Percentiles rank a stretch among this genome's conserved stretches.
These are phyloP conservation scores for Haplosporangium sp. DNA, from an alignment of 371 early-diverging fungal species.

Conservation along the genomic window DNA sequence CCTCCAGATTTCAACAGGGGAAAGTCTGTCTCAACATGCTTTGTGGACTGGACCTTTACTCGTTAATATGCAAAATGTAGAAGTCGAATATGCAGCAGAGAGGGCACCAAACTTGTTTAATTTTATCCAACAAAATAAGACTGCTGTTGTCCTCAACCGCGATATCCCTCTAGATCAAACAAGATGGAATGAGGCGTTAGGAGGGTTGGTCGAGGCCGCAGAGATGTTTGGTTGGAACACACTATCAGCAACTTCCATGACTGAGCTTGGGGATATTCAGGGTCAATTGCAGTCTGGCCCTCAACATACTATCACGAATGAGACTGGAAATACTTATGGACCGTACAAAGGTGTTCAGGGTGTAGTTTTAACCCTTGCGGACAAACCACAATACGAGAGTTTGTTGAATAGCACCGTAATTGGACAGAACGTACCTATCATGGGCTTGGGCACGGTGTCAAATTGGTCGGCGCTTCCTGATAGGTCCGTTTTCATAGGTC, in stretches of 20 bases:
- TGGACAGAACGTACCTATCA: conserved; percentile 9
- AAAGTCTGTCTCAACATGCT: conserved; percentile 11
- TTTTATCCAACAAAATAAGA: conserved; percentile 51
- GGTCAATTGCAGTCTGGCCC: background rate
- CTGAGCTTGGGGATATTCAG: conserved; percentile 17
- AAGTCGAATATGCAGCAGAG: conserved; percentile 51
- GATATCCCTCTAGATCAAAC: conserved; percentile 36
- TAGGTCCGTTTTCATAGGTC: conserved; percentile 29
- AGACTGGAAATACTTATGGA: conserved; percentile 7
- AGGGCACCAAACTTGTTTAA: conserved; percentile 37
- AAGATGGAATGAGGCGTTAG: conserved; percentile 45
- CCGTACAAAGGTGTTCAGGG: conserved; percentile 34
- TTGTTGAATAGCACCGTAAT: conserved; percentile 20
- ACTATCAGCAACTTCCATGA: conserved; percentile 28
- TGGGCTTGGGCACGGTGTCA: conserved; percentile 28
- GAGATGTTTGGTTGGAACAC: conserved; percentile 44
- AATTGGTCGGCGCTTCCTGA: conserved; percentile 28
- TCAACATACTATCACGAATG: background rate
- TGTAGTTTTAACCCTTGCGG: conserved; percentile 29
- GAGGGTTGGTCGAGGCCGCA: conserved; percentile 46
- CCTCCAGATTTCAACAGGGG: conserved; percentile 42
- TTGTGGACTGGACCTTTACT: conserved; percentile 58
- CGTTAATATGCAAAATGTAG: conserved; percentile 55
- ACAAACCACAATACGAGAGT: conserved; percentile 13
- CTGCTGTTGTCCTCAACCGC: conserved; percentile 55